Evolutionary conservation across 176 grass and related monocot species (phyloP).

Genomic region (Lolium perenne): DNA sequence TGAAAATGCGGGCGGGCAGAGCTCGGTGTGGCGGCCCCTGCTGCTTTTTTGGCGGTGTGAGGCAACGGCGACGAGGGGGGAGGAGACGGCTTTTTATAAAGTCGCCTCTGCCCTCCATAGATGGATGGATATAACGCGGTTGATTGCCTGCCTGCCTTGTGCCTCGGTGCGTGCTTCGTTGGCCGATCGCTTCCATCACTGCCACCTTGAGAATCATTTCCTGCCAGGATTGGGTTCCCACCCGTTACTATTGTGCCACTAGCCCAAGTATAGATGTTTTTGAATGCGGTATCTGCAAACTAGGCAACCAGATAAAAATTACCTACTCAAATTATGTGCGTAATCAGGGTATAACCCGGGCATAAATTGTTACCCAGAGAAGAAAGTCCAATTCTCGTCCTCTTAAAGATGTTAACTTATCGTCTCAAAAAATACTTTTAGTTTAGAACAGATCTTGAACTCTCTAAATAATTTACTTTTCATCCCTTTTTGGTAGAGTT

Average conservation of each 20-base stretch:
- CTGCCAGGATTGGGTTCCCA: slow-evolving; percentile 6
- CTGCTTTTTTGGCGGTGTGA: slow-evolving; percentile 45
- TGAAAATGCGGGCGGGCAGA: not conserved
- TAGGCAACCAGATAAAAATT: not conserved
- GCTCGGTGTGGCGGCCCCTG: slow-evolving; percentile 4
- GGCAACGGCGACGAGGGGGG: slow-evolving; percentile 24
- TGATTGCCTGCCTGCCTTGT: not conserved
- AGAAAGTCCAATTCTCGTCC: too few relatives aligned
- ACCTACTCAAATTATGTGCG: not conserved
- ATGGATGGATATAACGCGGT: slow-evolving; percentile 50
- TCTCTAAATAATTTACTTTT: too few relatives aligned
- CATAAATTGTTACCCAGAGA: too few relatives aligned
- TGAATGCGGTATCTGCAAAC: not conserved
- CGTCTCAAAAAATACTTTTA: too few relatives aligned
- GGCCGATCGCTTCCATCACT: slow-evolving; percentile 16
- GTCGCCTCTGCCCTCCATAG: not conserved
- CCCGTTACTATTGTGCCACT: not conserved
- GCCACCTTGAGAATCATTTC: not conserved
- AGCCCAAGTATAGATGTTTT: not conserved
- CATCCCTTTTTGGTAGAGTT: too few relatives aligned
- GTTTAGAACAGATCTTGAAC: too few relatives aligned
- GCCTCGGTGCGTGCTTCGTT: slow-evolving; percentile 44
- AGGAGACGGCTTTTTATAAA: slow-evolving; percentile 48
- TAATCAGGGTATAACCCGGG: not conserved
- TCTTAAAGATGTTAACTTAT: too few relatives aligned